A percentile compares a stretch with the other conserved stretches of the same genome.
Conservation (phyloP, 805 yeast genomes). For the Candida boleticola region DNA sequence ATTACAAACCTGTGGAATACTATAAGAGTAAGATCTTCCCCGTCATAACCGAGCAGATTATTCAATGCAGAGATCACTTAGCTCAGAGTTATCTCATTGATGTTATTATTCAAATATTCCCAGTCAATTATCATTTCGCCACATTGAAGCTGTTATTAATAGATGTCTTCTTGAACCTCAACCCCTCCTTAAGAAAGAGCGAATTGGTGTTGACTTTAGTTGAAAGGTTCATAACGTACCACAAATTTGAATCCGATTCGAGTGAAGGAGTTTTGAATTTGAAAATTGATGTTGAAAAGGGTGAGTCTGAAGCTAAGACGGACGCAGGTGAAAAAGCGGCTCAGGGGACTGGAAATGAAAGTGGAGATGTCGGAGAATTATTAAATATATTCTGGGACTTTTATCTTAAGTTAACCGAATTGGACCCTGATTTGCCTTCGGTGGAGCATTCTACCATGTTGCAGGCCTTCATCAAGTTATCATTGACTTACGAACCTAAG, state of each 20-base stretch:
- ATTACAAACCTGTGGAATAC: slow-evolving; percentile 27
- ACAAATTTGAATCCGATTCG: slow-evolving; percentile 17
- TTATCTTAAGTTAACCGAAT: slow-evolving; percentile 50
- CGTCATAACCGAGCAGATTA: slow-evolving; percentile 78
- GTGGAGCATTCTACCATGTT: slow-evolving; percentile 64
- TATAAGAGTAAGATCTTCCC: slow-evolving; percentile 65
- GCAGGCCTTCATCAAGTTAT: slow-evolving; percentile 61
- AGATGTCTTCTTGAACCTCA: slow-evolving; percentile 61
- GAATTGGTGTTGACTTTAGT: slow-evolving; percentile 69
- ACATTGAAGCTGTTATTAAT: slow-evolving; percentile 66
- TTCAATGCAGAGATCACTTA: slow-evolving; percentile 86
- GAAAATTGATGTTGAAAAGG: slow-evolving; percentile 9
- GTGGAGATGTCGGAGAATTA: slow-evolving; percentile 20
- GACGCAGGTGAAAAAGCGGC: not conserved
- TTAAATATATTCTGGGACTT: slow-evolving; percentile 70
- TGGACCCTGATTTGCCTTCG: slow-evolving; percentile 64
- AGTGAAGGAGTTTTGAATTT: slow-evolving; percentile 9
- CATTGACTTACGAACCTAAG: slow-evolving; percentile 65
- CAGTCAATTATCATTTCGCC: slow-evolving; percentile 82
- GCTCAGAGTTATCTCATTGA: slow-evolving; percentile 93
- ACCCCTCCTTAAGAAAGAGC: slow-evolving; percentile 67
- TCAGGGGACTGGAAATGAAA: not conserved
- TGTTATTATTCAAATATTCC: slow-evolving; percentile 90
- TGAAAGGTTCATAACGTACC: slow-evolving; percentile 61
- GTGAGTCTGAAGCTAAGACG: slow-evolving; percentile 12